These are phyloP conservation scores for Xerophyta viscosa DNA, from an alignment of 106 monocot genomes.

Conservation along the genomic window DNA sequence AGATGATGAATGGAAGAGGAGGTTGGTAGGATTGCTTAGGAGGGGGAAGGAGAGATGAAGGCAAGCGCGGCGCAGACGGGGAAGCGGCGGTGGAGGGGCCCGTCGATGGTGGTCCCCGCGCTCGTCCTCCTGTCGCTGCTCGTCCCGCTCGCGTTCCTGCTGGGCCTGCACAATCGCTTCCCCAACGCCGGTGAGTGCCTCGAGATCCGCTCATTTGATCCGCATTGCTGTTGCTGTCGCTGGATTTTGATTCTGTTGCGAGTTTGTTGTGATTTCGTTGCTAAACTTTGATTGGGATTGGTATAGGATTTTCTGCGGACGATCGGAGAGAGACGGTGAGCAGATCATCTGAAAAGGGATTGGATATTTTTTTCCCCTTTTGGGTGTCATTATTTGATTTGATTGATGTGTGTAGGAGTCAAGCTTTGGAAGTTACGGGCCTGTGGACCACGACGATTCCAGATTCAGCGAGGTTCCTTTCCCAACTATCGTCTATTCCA, in stretches of 20 bases:
- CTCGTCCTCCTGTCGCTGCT: conserved; percentile 50
- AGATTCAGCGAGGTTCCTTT: conserved; percentile 3
- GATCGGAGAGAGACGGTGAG: conserved; percentile 21
- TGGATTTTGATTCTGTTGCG: neutral
- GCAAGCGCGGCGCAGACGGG: conserved; percentile 6
- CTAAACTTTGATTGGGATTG: neutral
- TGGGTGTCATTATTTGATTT: neutral
- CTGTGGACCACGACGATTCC: neutral
- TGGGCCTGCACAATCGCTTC: conserved; percentile 39
- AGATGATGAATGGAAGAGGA: neutral
- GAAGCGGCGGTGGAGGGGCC: conserved; percentile 46
- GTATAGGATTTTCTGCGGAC: conserved; percentile 27
- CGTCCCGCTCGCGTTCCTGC: conserved; percentile 44
- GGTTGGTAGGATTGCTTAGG: neutral
- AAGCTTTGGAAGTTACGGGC: conserved; percentile 1
- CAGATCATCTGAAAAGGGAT: neutral
- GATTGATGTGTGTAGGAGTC: neutral
- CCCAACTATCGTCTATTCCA: no score
- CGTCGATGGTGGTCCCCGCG: conserved; percentile 24
- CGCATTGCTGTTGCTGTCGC: neutral
- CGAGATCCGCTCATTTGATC: neutral
- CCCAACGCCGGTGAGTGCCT: conserved; percentile 29
- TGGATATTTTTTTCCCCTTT: no score
- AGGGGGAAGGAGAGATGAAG: conserved; percentile 26
- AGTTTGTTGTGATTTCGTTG: neutral